These are phyloP conservation scores for Chaetomium fimeti DNA, from an alignment of 495 filamentous ascomycete genomes.

Conservation along the genomic window DNA sequence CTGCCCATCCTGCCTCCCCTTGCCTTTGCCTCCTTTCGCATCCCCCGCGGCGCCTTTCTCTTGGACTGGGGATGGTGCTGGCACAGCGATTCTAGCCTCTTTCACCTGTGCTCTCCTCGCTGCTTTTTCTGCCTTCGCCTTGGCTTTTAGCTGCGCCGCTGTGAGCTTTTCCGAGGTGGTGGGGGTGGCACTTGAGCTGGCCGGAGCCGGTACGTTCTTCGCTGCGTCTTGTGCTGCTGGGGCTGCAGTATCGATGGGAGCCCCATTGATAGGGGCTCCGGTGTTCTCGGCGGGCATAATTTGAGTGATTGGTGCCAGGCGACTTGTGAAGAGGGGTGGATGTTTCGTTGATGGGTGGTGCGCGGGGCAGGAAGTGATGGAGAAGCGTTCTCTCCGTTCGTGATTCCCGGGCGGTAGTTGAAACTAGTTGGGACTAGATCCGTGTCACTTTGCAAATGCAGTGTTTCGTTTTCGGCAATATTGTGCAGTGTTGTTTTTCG, in stretches of 20 bases:
- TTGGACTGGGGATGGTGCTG: constrained; percentile 16
- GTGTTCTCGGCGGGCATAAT: constrained; percentile 33
- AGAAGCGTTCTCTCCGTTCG: not conserved
- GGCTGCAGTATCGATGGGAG: not conserved
- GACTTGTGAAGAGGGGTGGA: not conserved
- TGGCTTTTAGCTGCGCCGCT: constrained; percentile 69
- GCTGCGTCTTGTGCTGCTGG: constrained; percentile 18
- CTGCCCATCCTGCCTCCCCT: constrained; percentile 53
- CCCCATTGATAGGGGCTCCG: constrained; percentile 21
- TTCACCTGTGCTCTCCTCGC: constrained; percentile 66
- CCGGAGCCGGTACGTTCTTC: constrained; percentile 9
- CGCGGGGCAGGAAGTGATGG: not conserved
- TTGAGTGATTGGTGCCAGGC: not conserved
- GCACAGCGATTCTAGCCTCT: constrained; percentile 42
- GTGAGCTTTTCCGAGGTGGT: constrained; percentile 49
- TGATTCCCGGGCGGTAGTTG: not conserved
- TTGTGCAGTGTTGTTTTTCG: not conserved
- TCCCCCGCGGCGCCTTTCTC: constrained; percentile 27
- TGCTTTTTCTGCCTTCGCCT: constrained; percentile 75
- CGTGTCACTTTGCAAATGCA: not conserved
- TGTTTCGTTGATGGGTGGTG: not conserved
- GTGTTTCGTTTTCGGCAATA: not conserved
- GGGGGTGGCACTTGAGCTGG: constrained; percentile 15
- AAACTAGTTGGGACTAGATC: not conserved
- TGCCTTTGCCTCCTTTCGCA: constrained; percentile 42